phyloP scores from a whole-genome alignment of 176 grass and related monocot genomes.

The Ensete glaucum region DNA sequence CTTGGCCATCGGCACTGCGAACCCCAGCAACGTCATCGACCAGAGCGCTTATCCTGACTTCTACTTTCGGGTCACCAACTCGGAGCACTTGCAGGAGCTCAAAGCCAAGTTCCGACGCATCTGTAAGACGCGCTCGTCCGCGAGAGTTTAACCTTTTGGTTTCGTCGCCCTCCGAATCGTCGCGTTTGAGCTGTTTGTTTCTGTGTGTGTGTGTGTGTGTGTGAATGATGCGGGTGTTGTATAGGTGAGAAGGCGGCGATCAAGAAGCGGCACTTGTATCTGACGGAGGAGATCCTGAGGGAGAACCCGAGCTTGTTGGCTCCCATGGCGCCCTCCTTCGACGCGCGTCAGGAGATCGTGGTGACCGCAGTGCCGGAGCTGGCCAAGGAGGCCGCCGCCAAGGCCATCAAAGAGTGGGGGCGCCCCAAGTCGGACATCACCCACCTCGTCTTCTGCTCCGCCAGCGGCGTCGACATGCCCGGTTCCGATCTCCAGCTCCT shows the following conservation, averaged over 20 bases:
- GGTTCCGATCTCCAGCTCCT: slow-evolving; percentile 1
- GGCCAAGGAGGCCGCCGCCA: neutral
- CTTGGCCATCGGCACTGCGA: neutral
- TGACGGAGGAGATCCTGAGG: slow-evolving; percentile 2
- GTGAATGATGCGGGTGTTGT: neutral
- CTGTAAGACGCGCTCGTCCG: neutral
- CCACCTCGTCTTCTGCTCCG: slow-evolving; percentile 14
- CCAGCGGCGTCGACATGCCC: slow-evolving; percentile 1
- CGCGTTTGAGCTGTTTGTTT: neutral
- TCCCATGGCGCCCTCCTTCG: neutral
- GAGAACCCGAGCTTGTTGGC: neutral
- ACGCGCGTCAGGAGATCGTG: slow-evolving; percentile 2
- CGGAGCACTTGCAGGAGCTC: neutral
- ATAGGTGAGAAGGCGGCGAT: neutral
- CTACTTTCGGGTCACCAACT: slow-evolving; percentile 9
- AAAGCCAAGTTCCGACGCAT: slow-evolving; percentile 8
- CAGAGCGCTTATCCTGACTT: neutral
- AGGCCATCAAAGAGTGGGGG: slow-evolving; percentile 11
- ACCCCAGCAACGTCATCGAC: slow-evolving; percentile 5
- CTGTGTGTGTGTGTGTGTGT: neutral
- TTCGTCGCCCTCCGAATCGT: neutral
- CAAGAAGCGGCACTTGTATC: neutral
- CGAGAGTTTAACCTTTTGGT: neutral
- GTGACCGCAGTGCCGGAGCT: slow-evolving; percentile 1
- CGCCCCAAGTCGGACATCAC: slow-evolving; percentile 11